Percentiles rank a stretch among this genome's conserved stretches.
phyloP scores from a whole-genome alignment of 371 early-diverging fungal genomes.

The Nematocida ironsii region DNA sequence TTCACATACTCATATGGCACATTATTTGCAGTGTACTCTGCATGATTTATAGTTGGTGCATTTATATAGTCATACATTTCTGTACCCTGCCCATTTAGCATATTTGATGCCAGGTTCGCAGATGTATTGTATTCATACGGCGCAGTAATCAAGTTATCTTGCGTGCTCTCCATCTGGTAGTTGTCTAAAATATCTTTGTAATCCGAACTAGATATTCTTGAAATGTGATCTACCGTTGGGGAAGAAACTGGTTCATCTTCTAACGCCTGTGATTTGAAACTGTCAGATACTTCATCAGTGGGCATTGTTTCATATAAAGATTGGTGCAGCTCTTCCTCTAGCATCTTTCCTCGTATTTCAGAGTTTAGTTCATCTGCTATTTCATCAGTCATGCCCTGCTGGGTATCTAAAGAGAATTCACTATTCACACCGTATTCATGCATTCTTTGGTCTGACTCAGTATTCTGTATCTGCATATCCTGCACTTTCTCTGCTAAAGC shows the following conservation, averaged over 20 bases:
- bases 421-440: neutral
- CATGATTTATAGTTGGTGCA: neutral
- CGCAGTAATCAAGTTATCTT: neutral
- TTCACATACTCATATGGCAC: neutral
- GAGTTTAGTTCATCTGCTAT: constrained; percentile 2
- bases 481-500: neutral
- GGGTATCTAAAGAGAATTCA: neutral
- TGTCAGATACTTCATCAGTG: neutral
- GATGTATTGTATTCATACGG: neutral
- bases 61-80: neutral
- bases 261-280: neutral
- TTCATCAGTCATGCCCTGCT: neutral
- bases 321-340: constrained; percentile 20
- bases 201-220: constrained; percentile 28
- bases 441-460: neutral
- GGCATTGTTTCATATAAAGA: constrained; percentile 17
- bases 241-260: neutral
- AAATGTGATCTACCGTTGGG: constrained; percentile 13
- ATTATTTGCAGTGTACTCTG: neutral
- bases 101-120: neutral
- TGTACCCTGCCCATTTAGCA: neutral
- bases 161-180: neutral
- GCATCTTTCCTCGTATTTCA: neutral
- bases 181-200: neutral
- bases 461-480: neutral